phyloP scores from a whole-genome alignment of 306 rosid species.

The Potentilla sterilis region DNA sequence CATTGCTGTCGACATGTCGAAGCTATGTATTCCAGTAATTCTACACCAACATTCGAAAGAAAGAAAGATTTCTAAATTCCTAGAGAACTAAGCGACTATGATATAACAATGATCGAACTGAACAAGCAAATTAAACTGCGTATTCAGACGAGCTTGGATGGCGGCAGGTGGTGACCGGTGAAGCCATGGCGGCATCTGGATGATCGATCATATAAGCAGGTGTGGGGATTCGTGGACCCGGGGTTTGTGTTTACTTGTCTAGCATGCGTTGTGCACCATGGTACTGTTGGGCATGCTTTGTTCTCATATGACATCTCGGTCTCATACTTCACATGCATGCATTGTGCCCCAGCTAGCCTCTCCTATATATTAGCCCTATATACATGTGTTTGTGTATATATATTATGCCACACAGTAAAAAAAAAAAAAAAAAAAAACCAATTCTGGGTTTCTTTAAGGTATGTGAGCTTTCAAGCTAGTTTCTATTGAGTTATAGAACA shows the following conservation, averaged over 20 bases:
- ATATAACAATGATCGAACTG: background rate
- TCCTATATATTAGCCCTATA: background rate
- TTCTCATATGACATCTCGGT: conserved; percentile 42
- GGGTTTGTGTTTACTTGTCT: conserved; percentile 50
- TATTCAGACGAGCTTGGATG: conserved; percentile 8
- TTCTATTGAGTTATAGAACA: background rate
- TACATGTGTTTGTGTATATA: too few relatives aligned
- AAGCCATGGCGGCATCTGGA: conserved; percentile 33
- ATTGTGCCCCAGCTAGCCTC: background rate
- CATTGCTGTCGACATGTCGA: background rate
- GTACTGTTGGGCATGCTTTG: conserved; percentile 73
- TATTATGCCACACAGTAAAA: background rate
- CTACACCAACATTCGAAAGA: background rate
- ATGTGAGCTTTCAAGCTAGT: background rate
- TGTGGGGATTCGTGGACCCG: conserved; percentile 62
- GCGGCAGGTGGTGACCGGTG: conserved; percentile 1
- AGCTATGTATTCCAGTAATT: background rate
- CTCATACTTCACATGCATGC: conserved; percentile 19
- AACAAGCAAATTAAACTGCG: background rate
- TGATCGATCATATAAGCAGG: conserved; percentile 4
- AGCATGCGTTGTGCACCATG: conserved; percentile 74
- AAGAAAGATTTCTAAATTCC: background rate
- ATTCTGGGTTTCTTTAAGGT: background rate
- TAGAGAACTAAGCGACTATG: background rate
- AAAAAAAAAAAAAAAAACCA: too few relatives aligned